phyloP scores from a whole-genome alignment of 108 stramenopile species.

The Cyclostephanos invisitatus region DNA sequence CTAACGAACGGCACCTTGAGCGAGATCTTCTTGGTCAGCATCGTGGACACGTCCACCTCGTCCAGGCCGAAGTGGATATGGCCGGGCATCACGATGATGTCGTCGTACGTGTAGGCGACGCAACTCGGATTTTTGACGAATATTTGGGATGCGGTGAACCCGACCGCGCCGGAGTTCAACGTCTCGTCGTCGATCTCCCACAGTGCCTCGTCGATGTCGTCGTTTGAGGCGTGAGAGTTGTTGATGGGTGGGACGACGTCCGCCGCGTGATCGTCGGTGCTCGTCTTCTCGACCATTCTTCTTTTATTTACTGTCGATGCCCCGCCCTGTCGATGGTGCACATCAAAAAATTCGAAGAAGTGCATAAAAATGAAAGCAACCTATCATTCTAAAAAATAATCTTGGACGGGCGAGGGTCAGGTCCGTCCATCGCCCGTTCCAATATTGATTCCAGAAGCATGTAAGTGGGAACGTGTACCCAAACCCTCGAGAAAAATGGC shows the following conservation, averaged over 20 bases:
- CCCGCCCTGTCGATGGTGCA: no score
- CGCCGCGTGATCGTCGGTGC: no score
- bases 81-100: constrained; percentile 98
- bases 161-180: constrained; percentile 85
- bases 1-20: constrained; percentile 95
- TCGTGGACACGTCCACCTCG: constrained; percentile 92
- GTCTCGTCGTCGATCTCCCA: constrained; percentile 87
- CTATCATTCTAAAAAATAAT: no score
- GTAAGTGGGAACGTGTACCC: no score
- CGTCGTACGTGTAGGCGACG: constrained; percentile 98
- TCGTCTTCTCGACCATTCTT: no score
- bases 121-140: constrained; percentile 81
- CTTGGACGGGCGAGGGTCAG: neutral
- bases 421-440: neutral
- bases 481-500: no score
- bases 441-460: neutral
- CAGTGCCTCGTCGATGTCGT: constrained; percentile 38
- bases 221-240: constrained; percentile 13
- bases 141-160: constrained; percentile 83
- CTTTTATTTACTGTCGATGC: no score
- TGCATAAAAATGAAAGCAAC: no score
- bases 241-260: neutral
- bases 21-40: constrained; percentile 88
- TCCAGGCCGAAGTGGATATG: constrained; percentile 92
- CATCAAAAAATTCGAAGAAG: neutral